These are phyloP conservation scores for Collybia nuda DNA, from an alignment of 768 basidiomycete genomes.

Conservation along the genomic window DNA sequence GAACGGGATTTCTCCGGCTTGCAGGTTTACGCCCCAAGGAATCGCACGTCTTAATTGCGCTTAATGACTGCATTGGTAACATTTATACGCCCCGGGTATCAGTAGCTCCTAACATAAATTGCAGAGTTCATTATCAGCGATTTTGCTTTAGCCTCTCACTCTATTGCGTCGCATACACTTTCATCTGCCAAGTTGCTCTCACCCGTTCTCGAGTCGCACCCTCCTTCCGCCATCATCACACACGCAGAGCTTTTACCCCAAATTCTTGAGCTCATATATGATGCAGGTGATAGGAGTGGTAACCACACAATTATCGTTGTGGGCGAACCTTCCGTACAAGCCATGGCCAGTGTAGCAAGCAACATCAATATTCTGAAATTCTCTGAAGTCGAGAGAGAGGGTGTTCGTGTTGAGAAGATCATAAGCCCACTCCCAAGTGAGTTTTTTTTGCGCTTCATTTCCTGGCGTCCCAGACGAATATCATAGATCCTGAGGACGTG, in stretches of 20 bases:
- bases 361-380: slow-evolving; percentile 63
- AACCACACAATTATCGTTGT: slow-evolving; percentile 69
- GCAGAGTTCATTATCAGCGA: slow-evolving; percentile 79
- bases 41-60: slow-evolving; percentile 70
- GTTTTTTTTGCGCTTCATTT: slow-evolving; percentile 21
- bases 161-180: slow-evolving; percentile 67
- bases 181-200: slow-evolving; percentile 61
- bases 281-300: slow-evolving; percentile 43
- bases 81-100: background rate
- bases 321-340: slow-evolving; percentile 54
- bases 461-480: background rate
- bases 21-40: slow-evolving; percentile 54
- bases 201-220: slow-evolving; percentile 60
- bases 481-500: slow-evolving; percentile 56
- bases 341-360: slow-evolving; percentile 45
- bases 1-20: slow-evolving; percentile 65
- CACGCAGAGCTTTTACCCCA: slow-evolving; percentile 64
- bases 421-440: slow-evolving; percentile 52
- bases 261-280: slow-evolving; percentile 73
- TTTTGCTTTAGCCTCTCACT: slow-evolving; percentile 72
- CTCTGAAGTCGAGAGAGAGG: slow-evolving; percentile 70
- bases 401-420: slow-evolving; percentile 46
- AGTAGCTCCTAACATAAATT: background rate
- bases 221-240: slow-evolving; percentile 74
- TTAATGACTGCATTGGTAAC: slow-evolving; percentile 80